These are phyloP conservation scores for Phytophthora tubulina DNA, from an alignment of 352 stramenopile species.

Conservation along the genomic window DNA sequence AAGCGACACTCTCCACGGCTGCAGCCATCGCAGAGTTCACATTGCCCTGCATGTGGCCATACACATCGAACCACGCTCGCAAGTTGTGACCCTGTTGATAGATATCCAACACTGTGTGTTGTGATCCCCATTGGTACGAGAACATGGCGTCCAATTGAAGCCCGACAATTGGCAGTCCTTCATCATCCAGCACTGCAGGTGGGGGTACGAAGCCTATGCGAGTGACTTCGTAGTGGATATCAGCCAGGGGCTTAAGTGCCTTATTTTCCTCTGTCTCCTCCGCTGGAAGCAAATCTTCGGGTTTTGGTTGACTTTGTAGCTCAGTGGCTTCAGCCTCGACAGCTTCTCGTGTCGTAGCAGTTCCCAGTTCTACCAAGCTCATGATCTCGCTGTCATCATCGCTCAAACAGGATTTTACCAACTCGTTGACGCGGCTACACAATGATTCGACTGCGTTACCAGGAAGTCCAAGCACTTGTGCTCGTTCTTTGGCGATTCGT, in stretches of 20 bases:
- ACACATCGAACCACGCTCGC: conserved; percentile 67
- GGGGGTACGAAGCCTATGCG: conserved; percentile 37
- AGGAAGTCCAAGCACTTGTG: conserved; percentile 30
- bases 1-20: conserved; percentile 64
- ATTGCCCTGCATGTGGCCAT: conserved; percentile 74
- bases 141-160: conserved; percentile 66
- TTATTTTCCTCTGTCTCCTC: conserved; percentile 31
- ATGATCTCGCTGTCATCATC: neutral
- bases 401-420: conserved; percentile 4
- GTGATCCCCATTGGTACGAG: conserved; percentile 65
- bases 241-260: conserved; percentile 22
- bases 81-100: conserved; percentile 54
- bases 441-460: conserved; percentile 9
- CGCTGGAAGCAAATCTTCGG: conserved; percentile 33
- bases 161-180: conserved; percentile 46
- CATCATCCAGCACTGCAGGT: conserved; percentile 49
- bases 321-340: conserved; percentile 26
- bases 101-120: conserved; percentile 51
- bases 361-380: conserved; percentile 19
- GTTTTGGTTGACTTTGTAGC: conserved; percentile 6
- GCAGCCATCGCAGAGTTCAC: conserved; percentile 71
- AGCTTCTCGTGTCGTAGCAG: conserved; percentile 30
- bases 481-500: conserved; percentile 33
- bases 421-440: conserved; percentile 16
- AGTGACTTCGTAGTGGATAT: conserved; percentile 54